Base-by-base conservation (phyloP, 2,329 filamentous ascomycete genomes). In the Catunica adiposa region DNA sequence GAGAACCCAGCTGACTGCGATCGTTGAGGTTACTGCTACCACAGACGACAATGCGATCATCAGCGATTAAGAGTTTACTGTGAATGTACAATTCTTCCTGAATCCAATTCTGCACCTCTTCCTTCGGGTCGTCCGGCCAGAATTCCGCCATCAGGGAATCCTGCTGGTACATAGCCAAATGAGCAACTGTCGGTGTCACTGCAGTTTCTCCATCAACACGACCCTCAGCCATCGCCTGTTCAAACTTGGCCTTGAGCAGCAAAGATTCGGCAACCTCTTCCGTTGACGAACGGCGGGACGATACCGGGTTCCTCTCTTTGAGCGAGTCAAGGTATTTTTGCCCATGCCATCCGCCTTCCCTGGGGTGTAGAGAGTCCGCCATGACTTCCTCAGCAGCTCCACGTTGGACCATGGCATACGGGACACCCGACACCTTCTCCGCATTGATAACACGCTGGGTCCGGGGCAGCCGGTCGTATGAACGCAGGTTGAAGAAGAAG, bases 21-120 rank as follows among this genome's bases (percentile, higher is more conserved):
- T 97, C 90, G 66, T 96, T 97, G 63, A 96, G 75, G 68, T 96
- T 97, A 60, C 86, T 87, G 25, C 83, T 89, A 17, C 88, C 88
- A 65, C 88, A 92, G 54, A 96, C 80, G 1, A 86, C 88, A 51
- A 88, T 77, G 55, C 82, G 80, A 66, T 97, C 90, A 65, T 97
- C 89, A 1, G 84, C 84, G 61, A 96, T 90, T 61, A 92, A 76
- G 37, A 96, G 75, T 70, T 97, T 98, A 26, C 82, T 85, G 67
- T 98, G 92, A 51, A 97, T 83, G 66, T 98, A 98, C 1, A 97
- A 77, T 67, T 98, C 90, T 66, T 98, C 92, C 65, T 95, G 90
- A 58, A 97, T 83, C 73, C 92, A 94, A 65, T 94, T 87, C 55
- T 84, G 77, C 57, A 89, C 84, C 67, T 97, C 92, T 1, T 79